These are phyloP conservation scores for Favolaschia claudopus DNA, from an alignment of 768 basidiomycete genomes.

Conservation along the genomic window DNA sequence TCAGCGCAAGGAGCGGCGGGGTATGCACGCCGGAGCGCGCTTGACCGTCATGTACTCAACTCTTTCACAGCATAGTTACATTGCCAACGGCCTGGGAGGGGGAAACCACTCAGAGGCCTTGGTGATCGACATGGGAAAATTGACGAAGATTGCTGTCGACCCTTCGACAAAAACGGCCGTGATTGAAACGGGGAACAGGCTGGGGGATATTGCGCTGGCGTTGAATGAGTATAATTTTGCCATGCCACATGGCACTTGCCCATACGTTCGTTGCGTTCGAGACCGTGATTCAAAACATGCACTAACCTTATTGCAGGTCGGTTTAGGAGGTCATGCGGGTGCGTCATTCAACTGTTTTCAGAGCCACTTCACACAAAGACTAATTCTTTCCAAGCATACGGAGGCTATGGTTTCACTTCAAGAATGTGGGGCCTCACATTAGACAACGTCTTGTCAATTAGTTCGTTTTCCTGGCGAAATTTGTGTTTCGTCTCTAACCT, in stretches of 20 bases:
- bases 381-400: constrained; percentile 27
- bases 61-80: constrained; percentile 48
- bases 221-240: constrained; percentile 46
- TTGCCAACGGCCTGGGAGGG: constrained; percentile 52
- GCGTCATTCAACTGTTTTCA: not conserved
- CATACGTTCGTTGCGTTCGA: constrained; percentile 35
- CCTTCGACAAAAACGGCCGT: constrained; percentile 37
- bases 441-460: constrained; percentile 38
- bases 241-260: constrained; percentile 52
- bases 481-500: not conserved
- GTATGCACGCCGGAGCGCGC: constrained; percentile 12
- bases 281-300: not conserved
- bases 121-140: constrained; percentile 49
- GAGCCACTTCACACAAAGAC: constrained; percentile 25
- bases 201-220: constrained; percentile 46
- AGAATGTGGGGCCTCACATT: constrained; percentile 47
- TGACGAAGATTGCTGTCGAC: constrained; percentile 44
- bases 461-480: constrained; percentile 8
- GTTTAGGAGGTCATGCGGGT: constrained; percentile 55
- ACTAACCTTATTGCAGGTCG: constrained; percentile 30
- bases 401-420: constrained; percentile 44
- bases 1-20: constrained; percentile 34
- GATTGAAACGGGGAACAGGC: constrained; percentile 46
- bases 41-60: not conserved
- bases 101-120: constrained; percentile 48